Percentiles rank a stretch among this genome's conserved stretches.
Evolutionary conservation across 73 alveolate genomes (phyloP).

Genomic region (Stentor coeruleus): DNA sequence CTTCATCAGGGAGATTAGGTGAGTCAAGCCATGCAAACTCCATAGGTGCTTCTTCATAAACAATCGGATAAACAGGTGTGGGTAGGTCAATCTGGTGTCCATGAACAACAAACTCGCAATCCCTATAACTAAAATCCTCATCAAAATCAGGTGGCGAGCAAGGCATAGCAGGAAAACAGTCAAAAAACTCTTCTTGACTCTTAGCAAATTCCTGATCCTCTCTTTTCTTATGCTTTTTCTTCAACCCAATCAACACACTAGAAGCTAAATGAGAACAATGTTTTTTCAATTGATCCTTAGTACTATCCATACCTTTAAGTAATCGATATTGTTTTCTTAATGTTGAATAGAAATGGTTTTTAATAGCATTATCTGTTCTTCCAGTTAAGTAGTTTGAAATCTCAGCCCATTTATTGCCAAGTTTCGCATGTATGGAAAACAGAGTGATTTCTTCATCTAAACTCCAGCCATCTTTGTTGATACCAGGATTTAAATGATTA

Average conservation of each 20-base stretch:
- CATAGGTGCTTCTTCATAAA: not conserved
- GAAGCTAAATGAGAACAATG: not conserved
- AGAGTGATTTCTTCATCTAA: constrained; percentile 75
- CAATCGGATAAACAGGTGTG: not conserved
- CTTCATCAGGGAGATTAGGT: not conserved
- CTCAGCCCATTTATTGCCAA: constrained; percentile 90
- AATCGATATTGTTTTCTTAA: constrained; percentile 72
- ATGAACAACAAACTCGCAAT: not conserved
- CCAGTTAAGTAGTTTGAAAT: constrained; percentile 81
- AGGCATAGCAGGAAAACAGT: not conserved
- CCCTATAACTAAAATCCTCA: not conserved
- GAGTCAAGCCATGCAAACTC: not conserved
- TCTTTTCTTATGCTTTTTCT: not conserved
- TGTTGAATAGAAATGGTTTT: constrained; percentile 81
- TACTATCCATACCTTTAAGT: constrained; percentile 36
- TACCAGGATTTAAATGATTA: constrained; percentile 81
- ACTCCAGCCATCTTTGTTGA: constrained; percentile 68
- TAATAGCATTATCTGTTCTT: constrained; percentile 58
- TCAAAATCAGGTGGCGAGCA: not conserved
- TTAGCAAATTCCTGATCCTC: not conserved
- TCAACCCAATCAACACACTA: not conserved
- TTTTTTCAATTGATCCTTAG: not conserved
- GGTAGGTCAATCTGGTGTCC: constrained; percentile 5
- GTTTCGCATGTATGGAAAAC: constrained; percentile 63
- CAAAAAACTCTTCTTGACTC: not conserved